Conservation (phyloP, 2,329 filamentous ascomycete genomes). For the Leptographium procerum region DNA sequence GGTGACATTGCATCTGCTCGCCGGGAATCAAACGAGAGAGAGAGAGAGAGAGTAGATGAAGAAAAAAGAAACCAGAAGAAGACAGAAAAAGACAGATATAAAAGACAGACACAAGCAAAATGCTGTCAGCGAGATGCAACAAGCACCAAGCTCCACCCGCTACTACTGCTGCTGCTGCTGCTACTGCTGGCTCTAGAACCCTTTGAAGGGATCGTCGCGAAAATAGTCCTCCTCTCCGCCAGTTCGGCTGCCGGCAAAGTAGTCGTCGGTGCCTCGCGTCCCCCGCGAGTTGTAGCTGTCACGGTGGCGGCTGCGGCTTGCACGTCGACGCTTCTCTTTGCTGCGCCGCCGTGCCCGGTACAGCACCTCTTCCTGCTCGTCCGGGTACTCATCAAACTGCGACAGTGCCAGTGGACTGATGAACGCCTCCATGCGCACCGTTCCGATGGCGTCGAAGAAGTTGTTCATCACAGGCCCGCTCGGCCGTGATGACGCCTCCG, state of each 20-base stretch:
- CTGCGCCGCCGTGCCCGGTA: slow-evolving; percentile 38
- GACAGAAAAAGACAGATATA: too few relatives aligned
- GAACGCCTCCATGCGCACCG: slow-evolving; percentile 94
- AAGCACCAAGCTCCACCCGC: too few relatives aligned
- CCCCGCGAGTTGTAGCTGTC: slow-evolving; percentile 38
- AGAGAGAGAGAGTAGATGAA: neutral
- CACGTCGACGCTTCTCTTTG: slow-evolving; percentile 41
- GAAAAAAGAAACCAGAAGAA: neutral
- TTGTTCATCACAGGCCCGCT: slow-evolving; percentile 29
- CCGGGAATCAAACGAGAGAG: slow-evolving; percentile 1
- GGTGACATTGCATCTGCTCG: neutral
- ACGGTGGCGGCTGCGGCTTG: slow-evolving; percentile 39
- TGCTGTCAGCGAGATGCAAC: too few relatives aligned
- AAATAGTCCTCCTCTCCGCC: slow-evolving; percentile 43
- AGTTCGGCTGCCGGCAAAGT: slow-evolving; percentile 34
- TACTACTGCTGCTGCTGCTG: too few relatives aligned
- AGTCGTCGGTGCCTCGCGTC: slow-evolving; percentile 35
- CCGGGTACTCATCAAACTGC: slow-evolving; percentile 33
- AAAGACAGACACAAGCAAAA: too few relatives aligned
- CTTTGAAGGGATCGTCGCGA: slow-evolving; percentile 50
- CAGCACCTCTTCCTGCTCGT: slow-evolving; percentile 39
- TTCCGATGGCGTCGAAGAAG: slow-evolving; percentile 83
- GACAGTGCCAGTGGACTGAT: slow-evolving; percentile 50
- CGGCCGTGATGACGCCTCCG: slow-evolving; percentile 40
- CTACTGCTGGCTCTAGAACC: slow-evolving; percentile 37